These are phyloP conservation scores for Fusarium austroafricanum DNA, from an alignment of 2,329 filamentous ascomycete species.

Conservation along the genomic window DNA sequence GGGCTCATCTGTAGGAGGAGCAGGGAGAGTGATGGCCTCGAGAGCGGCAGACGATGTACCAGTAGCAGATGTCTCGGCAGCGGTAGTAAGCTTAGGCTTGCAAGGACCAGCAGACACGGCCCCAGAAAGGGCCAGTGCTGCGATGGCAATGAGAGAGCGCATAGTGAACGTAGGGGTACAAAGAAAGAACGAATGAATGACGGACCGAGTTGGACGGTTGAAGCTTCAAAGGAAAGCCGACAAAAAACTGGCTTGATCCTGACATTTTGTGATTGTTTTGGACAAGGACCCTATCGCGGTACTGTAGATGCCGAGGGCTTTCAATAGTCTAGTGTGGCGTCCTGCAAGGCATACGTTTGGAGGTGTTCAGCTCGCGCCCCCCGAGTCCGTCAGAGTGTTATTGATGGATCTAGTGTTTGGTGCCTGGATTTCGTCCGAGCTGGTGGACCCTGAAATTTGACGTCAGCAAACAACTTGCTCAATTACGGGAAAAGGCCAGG, in stretches of 20 bases:
- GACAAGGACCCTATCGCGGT: background rate
- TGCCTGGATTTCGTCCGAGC: background rate
- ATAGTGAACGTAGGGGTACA: conserved; percentile 11
- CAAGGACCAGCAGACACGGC: conserved; percentile 23
- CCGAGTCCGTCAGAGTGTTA: conserved; percentile 4
- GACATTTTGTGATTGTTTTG: background rate
- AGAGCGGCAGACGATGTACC: background rate
- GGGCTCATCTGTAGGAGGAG: background rate
- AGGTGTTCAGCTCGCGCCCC: conserved; percentile 15
- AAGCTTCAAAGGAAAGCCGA: background rate
- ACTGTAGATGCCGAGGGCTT: background rate
- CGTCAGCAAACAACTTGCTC: background rate
- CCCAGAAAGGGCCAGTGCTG: conserved; percentile 31
- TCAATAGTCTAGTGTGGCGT: conserved; percentile 18
- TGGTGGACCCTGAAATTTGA: conserved; percentile 11
- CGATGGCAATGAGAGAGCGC: conserved; percentile 30
- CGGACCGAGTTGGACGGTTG: conserved; percentile 34
- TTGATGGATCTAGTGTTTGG: conserved; percentile 6
- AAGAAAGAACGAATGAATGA: conserved; percentile 3
- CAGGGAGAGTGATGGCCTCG: conserved; percentile 3
- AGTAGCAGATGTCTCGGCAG: background rate
- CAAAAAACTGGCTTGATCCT: background rate
- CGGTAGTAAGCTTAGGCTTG: conserved; percentile 8
- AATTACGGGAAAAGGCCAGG: no score
- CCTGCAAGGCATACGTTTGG: background rate